Evolutionary conservation across 164 flowering plant genomes (phyloP), one percentile per base, ranked within the genome.

Genomic region (Piper betle): DNA sequence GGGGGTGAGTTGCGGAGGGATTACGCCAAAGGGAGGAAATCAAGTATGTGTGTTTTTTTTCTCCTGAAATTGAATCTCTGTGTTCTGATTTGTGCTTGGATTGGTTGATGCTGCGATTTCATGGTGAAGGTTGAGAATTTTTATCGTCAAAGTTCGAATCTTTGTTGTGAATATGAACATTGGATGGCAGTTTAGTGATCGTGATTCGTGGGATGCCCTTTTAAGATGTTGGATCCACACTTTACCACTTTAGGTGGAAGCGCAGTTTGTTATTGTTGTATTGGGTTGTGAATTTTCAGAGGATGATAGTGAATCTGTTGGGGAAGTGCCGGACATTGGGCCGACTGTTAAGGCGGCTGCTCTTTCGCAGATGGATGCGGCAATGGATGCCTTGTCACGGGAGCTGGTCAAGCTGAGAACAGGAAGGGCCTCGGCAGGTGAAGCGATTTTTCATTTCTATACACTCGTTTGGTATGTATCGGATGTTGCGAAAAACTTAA

Each of bases 371-470:
- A 93, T 89, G 97, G 96, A 89, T 3, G 87, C 96, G 39, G 97
- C 91, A 42, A 59, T 81, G 18, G 81, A 68, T 62, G 85, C 98
- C 20, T 72, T 93, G 37, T 89, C 98, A 2, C 84, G 84, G 50
- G 97, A 93, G 57, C 71, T 92, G 53, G 66, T 73, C 69, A 87
- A 92, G 72, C 62, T 89, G 48, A 72, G 96, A 58, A 87, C 97
- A 3, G 97, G 96, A 67, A 86, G 98, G 68, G 97, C 98, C 20
- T 83, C 96, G 41, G 57, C 87, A 66, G 98, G 98, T 90, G 60
- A 7, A 53, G 50, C 62, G 6, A 37, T 59, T 18, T 52, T 16
- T 15, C 25, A 19, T 19, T 55, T 25, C 33, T n/a, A 20, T 55
- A n/a, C 18, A 55, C 69, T 9, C 54, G 46, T 60, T 55, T 9